Percentiles rank a stretch among this genome's conserved stretches.
These are phyloP conservation scores for Coniochaeta hoffmannii DNA, from an alignment of 2,329 filamentous ascomycete genomes.

Conservation along the genomic window DNA sequence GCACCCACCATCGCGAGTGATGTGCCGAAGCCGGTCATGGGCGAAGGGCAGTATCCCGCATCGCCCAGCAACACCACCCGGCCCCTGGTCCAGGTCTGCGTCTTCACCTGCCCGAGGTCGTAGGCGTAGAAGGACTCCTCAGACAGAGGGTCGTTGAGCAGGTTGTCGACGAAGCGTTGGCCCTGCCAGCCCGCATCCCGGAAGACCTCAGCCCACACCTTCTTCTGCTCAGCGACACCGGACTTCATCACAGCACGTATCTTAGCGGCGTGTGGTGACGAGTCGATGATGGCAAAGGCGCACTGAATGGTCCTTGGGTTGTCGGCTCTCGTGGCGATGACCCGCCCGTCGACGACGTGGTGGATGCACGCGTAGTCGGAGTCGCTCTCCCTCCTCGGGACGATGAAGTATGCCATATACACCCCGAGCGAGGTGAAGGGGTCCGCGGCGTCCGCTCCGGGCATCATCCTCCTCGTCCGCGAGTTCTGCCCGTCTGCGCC, in stretches of 20 bases:
- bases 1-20: slow-evolving; percentile 39
- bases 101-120: slow-evolving; percentile 35
- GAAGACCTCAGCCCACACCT: slow-evolving; percentile 29
- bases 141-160: slow-evolving; percentile 30
- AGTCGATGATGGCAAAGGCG: slow-evolving; percentile 25
- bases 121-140: slow-evolving; percentile 39
- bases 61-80: slow-evolving; percentile 47
- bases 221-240: slow-evolving; percentile 30
- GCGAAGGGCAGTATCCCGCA: slow-evolving; percentile 41
- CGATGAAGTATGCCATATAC: slow-evolving; percentile 24
- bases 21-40: slow-evolving; percentile 44
- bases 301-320: slow-evolving; percentile 27
- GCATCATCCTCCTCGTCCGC: slow-evolving; percentile 30
- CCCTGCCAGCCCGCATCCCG: slow-evolving; percentile 33
- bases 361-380: slow-evolving; percentile 7
- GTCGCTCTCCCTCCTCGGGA: slow-evolving; percentile 16
- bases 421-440: slow-evolving; percentile 12
- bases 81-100: slow-evolving; percentile 33
- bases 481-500: slow-evolving; percentile 48
- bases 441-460: slow-evolving; percentile 16
- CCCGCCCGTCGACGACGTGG: slow-evolving; percentile 21
- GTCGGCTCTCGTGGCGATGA: slow-evolving; percentile 29
- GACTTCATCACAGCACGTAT: slow-evolving; percentile 5
- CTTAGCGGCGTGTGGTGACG: slow-evolving; percentile 17
- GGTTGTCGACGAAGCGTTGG: slow-evolving; percentile 15